Conservation (phyloP, 1,284 basidiomycete genomes). For the Puccinia novopanici region DNA sequence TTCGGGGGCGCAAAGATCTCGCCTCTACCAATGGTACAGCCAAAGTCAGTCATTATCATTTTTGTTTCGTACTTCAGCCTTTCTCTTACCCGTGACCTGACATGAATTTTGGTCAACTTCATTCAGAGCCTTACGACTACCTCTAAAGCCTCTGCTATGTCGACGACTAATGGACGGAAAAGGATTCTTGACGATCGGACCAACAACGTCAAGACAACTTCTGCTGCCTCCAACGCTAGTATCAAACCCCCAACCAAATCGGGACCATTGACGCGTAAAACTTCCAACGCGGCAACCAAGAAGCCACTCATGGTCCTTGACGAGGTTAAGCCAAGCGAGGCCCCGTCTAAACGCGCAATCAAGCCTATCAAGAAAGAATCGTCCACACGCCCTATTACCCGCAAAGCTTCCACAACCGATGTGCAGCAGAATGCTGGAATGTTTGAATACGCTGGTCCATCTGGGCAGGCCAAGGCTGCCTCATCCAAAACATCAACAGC, state of each 20-base stretch:
- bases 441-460: neutral
- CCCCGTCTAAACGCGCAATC: conserved; percentile 20
- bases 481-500: conserved; percentile 6
- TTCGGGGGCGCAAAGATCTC: conserved; percentile 27
- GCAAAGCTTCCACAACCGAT: neutral
- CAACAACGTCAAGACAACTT: conserved; percentile 30
- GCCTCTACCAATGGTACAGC: neutral
- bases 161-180: conserved; percentile 32
- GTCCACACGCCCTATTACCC: neutral
- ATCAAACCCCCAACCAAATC: neutral
- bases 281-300: conserved; percentile 12
- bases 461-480: neutral
- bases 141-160: conserved; percentile 5
- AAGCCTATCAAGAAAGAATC: conserved; percentile 38
- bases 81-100: neutral
- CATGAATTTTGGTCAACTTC: neutral
- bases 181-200: conserved; percentile 47
- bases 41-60: conserved; percentile 15
- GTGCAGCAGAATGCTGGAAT: neutral
- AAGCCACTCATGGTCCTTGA: conserved; percentile 32
- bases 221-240: neutral
- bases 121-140: neutral
- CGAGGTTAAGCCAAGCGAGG: conserved; percentile 32
- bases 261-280: conserved; percentile 24
- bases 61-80: neutral